Evolutionary conservation across 2,329 filamentous ascomycete genomes (phyloP).

Genomic region (Bipolaris sorokiniana): DNA sequence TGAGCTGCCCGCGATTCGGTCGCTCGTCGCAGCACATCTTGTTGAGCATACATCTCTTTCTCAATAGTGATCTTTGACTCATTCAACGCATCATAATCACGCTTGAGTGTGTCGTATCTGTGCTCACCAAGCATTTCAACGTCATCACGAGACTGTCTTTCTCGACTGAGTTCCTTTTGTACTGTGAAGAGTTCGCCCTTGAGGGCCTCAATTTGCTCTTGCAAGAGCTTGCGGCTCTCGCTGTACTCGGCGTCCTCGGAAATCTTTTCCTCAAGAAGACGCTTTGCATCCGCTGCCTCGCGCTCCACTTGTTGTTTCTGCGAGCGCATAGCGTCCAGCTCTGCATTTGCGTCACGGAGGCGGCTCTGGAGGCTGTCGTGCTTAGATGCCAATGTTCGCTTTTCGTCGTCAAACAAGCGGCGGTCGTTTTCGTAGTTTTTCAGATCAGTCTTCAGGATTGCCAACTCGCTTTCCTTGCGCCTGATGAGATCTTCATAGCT

Average conservation of each 20-base stretch:
- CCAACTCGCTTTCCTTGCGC: conserved; percentile 91
- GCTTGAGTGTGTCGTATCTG: conserved; percentile 79
- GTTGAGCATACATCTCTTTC: conserved; percentile 95
- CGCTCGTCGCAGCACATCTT: conserved; percentile 85
- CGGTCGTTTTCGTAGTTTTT: conserved; percentile 83
- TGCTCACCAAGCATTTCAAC: conserved; percentile 90
- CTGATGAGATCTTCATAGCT: conserved; percentile 94
- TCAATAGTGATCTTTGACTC: conserved; percentile 97
- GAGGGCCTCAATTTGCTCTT: conserved; percentile 84
- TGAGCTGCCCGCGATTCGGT: conserved; percentile 80
- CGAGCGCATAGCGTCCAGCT: conserved; percentile 83
- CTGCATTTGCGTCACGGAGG: conserved; percentile 83
- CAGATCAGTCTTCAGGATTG: conserved; percentile 82
- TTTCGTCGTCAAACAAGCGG: conserved; percentile 78
- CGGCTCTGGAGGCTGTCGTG: conserved; percentile 79
- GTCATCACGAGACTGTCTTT: conserved; percentile 92
- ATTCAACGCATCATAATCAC: conserved; percentile 85
- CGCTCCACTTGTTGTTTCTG: conserved; percentile 84
- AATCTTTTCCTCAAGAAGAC: conserved; percentile 82
- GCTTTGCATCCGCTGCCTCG: conserved; percentile 87
- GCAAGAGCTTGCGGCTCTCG: conserved; percentile 80
- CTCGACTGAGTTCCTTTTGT: conserved; percentile 86
- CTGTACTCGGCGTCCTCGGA: conserved; percentile 85
- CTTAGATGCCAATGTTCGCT: conserved; percentile 70
- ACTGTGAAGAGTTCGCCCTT: conserved; percentile 84